Evolutionary conservation across 257 asterid genomes (phyloP).

Genomic region (Solanum okadae): DNA sequence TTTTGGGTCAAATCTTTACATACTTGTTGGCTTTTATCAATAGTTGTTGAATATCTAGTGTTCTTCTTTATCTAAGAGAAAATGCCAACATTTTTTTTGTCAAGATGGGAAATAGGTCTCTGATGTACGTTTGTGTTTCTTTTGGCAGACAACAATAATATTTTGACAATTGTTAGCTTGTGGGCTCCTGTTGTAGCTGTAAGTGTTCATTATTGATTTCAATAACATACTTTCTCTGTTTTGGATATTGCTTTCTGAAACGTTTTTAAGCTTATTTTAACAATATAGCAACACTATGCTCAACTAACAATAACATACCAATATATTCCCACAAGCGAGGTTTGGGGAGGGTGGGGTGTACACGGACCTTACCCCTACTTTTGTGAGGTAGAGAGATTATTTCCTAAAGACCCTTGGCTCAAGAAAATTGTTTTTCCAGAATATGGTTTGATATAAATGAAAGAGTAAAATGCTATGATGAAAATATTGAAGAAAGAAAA

Average conservation of each 20-base stretch:
- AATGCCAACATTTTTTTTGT: background rate
- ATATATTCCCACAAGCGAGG: background rate
- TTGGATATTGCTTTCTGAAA: background rate
- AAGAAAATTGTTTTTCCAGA: background rate
- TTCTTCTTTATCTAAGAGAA: background rate
- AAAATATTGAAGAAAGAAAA: background rate
- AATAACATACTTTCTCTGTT: background rate
- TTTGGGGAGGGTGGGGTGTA: background rate
- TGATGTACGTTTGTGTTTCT: constrained; percentile 4
- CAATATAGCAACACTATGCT: background rate
- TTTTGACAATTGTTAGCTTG: constrained; percentile 61
- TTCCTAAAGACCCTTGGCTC: background rate
- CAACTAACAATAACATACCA: background rate
- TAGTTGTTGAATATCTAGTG: background rate
- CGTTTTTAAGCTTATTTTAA: background rate
- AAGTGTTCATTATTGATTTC: constrained; percentile 30
- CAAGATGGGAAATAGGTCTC: background rate
- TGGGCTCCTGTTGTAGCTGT: constrained; percentile 99
- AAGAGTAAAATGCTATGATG: background rate
- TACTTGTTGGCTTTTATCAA: background rate
- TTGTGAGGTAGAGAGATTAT: background rate
- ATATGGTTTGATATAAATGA: background rate
- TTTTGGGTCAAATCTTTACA: background rate
- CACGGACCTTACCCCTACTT: background rate
- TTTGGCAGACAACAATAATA: constrained; percentile 71